These are phyloP conservation scores for Chaetomium sp. DNA, from an alignment of 2,329 filamentous ascomycete genomes.

Conservation along the genomic window DNA sequence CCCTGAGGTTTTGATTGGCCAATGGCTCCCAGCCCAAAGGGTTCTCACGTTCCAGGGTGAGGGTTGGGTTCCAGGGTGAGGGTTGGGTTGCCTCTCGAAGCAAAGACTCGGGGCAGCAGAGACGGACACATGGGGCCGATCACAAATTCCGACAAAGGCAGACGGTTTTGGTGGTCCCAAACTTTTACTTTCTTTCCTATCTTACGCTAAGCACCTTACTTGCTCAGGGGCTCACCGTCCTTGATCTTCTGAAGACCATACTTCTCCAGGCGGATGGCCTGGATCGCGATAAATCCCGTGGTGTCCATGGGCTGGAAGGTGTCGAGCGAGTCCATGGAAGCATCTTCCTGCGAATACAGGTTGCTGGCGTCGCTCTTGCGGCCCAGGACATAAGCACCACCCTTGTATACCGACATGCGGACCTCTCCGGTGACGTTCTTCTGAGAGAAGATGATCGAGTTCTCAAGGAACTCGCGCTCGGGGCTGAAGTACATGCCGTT, in stretches of 20 bases:
- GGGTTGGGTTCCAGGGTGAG: too few species aligned
- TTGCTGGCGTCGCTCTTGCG: conserved; percentile 51
- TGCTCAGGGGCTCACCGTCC: conserved; percentile 41
- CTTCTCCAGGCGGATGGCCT: conserved; percentile 67
- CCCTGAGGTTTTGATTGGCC: conserved; percentile 22
- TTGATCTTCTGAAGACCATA: conserved; percentile 48
- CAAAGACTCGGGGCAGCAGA: not conserved
- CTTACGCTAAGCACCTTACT: conserved; percentile 20
- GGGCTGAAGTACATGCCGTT: conserved; percentile 56
- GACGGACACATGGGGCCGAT: not conserved
- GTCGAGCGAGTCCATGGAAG: conserved; percentile 54
- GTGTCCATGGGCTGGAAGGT: conserved; percentile 48
- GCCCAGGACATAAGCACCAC: conserved; percentile 48
- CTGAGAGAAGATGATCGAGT: conserved; percentile 63
- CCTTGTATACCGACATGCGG: conserved; percentile 38
- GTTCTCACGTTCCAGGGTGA: conserved; percentile 11
- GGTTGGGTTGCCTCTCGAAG: too few species aligned
- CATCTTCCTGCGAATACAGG: conserved; percentile 54
- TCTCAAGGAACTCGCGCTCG: conserved; percentile 60
- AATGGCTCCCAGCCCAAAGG: conserved; percentile 25
- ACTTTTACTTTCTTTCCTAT: conserved; percentile 18
- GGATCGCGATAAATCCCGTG: conserved; percentile 64
- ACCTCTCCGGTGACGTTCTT: conserved; percentile 48
- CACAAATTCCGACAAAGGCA: not conserved
- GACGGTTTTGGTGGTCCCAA: not conserved